phyloP scores from a whole-genome alignment of 768 basidiomycete genomes.

The Rhodotorula babjevae region DNA sequence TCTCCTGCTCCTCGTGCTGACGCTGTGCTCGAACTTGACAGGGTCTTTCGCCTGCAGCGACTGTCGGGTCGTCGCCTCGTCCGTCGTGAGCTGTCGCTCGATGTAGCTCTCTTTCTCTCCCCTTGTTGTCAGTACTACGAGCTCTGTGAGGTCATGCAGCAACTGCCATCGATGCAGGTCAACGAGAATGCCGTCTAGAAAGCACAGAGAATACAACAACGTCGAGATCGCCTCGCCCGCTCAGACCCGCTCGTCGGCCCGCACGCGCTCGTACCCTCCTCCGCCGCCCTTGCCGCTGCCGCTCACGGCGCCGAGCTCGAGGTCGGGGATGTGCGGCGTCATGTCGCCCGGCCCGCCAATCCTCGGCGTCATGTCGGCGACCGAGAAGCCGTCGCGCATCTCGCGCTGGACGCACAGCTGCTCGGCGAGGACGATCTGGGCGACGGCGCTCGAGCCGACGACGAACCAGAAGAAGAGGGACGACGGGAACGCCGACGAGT shows the following conservation, averaged over 20 bases:
- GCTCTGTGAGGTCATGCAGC: neutral
- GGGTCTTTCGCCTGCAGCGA: no score
- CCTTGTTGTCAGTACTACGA: no score
- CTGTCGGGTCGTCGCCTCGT: no score
- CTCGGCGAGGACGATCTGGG: constrained; percentile 70
- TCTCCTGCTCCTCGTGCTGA: no score
- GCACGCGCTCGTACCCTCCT: constrained; percentile 10
- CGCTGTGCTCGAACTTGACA: no score
- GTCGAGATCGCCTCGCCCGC: neutral
- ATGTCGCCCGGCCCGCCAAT: constrained; percentile 2
- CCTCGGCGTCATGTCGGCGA: constrained; percentile 13
- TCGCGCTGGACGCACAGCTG: constrained; percentile 86
- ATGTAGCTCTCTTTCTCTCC: no score
- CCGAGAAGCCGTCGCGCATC: constrained; percentile 70
- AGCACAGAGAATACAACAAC: neutral
- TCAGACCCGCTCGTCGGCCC: constrained; percentile 3
- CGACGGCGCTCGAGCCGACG: constrained; percentile 65
- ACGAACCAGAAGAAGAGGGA: constrained; percentile 90
- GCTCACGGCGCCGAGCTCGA: constrained; percentile 17
- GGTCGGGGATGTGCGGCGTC: neutral
- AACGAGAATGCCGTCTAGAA: no score
- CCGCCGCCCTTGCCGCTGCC: neutral
- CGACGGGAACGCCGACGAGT: constrained; percentile 70
- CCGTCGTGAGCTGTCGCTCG: no score
- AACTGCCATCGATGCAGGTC: neutral